Percentiles rank a stretch among this genome's conserved stretches.
Conservation (phyloP, 306 rosid genomes). For the Ceratonia siliqua region DNA sequence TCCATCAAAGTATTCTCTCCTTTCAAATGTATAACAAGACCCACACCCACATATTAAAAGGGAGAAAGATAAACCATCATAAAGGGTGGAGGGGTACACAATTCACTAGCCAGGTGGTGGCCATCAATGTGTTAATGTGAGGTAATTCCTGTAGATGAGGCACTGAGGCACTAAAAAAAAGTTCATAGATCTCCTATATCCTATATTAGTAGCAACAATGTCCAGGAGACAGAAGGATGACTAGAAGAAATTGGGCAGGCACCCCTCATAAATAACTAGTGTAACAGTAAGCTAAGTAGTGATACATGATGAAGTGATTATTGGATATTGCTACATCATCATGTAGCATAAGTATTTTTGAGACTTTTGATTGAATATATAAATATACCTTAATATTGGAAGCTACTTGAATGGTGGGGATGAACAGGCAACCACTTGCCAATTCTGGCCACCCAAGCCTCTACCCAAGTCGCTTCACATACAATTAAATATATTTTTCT, state of each 20-base stretch:
- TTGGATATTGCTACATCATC: not conserved
- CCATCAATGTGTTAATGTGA: not conserved
- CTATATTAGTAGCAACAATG: not conserved
- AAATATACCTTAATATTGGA: not conserved
- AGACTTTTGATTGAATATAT: not conserved
- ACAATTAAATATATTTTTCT: not conserved
- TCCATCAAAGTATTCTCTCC: not conserved
- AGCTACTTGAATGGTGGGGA: not conserved
- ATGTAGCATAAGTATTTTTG: not conserved
- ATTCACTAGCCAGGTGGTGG: not conserved
- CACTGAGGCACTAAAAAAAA: not conserved
- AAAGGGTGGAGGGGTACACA: not conserved
- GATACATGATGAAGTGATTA: not conserved
- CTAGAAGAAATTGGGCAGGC: not conserved
- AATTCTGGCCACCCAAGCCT: slow-evolving; percentile 8
- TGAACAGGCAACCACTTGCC: not conserved
- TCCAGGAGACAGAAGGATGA: not conserved
- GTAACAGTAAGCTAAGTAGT: not conserved
- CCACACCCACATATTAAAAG: not conserved
- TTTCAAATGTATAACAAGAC: not conserved
- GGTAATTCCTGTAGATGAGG: not conserved
- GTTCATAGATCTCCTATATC: not conserved
- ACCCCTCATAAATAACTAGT: not conserved
- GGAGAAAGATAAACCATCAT: slow-evolving; percentile 3
- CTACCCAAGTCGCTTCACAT: slow-evolving; percentile 4